These are phyloP conservation scores for Penicillium lagena DNA, from an alignment of 495 filamentous ascomycete species.

Conservation along the genomic window DNA sequence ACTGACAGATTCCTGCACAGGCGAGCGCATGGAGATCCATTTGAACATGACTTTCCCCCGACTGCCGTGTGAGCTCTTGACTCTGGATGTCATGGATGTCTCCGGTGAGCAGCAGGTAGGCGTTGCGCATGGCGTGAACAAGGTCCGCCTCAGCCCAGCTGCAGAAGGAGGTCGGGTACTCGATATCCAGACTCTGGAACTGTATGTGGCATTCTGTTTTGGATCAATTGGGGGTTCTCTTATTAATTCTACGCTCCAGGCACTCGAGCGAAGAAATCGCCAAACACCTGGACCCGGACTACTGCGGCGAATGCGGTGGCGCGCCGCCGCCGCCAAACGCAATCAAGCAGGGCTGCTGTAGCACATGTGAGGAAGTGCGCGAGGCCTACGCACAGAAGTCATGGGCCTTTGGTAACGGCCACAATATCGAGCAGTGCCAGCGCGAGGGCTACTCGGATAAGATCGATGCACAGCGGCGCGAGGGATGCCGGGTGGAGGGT, in stretches of 20 bases:
- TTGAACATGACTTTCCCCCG: conserved; percentile 95
- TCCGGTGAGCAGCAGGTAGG: conserved; percentile 93
- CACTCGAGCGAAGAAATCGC: conserved; percentile 59
- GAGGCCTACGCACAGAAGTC: conserved; percentile 83
- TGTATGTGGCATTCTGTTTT: conserved; percentile 45
- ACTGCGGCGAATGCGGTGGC: conserved; percentile 93
- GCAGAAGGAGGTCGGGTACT: conserved; percentile 75
- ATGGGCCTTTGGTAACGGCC: conserved; percentile 90
- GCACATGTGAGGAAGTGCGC: conserved; percentile 92
- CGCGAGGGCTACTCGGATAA: conserved; percentile 88
- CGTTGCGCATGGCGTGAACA: conserved; percentile 84
- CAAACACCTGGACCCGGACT: conserved; percentile 79
- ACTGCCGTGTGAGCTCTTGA: conserved; percentile 90
- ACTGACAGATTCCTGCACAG: conserved; percentile 31
- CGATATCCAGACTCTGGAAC: conserved; percentile 62
- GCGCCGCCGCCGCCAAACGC: conserved; percentile 64
- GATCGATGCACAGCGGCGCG: conserved; percentile 75
- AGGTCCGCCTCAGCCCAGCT: conserved; percentile 68
- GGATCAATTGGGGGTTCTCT: not conserved
- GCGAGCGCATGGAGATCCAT: conserved; percentile 97
- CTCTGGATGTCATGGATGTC: conserved; percentile 98
- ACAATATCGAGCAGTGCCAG: conserved; percentile 91
- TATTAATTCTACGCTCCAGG: conserved; percentile 26
- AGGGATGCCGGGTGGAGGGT: conserved; percentile 94
- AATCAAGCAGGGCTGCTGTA: conserved; percentile 78